A percentile compares a stretch with the other conserved stretches of the same genome.
phyloP scores from a whole-genome alignment of 1,284 basidiomycete genomes.

The Sporisorium sorghi region DNA sequence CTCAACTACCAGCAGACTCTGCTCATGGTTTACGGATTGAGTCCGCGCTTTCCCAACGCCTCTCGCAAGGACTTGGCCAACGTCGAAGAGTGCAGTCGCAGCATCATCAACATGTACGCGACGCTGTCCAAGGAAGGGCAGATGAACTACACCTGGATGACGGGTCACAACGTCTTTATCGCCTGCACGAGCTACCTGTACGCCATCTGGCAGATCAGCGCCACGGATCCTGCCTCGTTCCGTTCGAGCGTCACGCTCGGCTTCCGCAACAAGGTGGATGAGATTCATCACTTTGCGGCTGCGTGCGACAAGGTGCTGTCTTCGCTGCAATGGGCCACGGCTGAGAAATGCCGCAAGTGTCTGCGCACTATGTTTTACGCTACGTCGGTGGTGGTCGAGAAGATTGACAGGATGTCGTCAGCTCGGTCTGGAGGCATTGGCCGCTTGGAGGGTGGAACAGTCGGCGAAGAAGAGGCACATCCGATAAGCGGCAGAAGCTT shows the following conservation, averaged over 20 bases:
- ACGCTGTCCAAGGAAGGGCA: slow-evolving; percentile 50
- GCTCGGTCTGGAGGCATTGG: slow-evolving; percentile 1
- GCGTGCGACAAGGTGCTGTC: slow-evolving; percentile 48
- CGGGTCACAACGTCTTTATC: slow-evolving; percentile 51
- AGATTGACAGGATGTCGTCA: slow-evolving; percentile 41
- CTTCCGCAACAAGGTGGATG: slow-evolving; percentile 48
- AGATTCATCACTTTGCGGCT: slow-evolving; percentile 50
- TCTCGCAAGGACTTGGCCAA: slow-evolving; percentile 43
- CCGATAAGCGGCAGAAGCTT: neutral
- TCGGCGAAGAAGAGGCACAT: neutral
- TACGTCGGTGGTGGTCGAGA: slow-evolving; percentile 44
- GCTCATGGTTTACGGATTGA: slow-evolving; percentile 51
- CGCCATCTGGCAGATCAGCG: slow-evolving; percentile 51
- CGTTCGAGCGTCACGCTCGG: slow-evolving; percentile 39
- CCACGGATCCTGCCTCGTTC: slow-evolving; percentile 39
- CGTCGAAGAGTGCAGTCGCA: slow-evolving; percentile 52
- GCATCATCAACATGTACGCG: slow-evolving; percentile 57
- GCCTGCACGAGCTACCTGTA: slow-evolving; percentile 49
- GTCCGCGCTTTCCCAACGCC: slow-evolving; percentile 48
- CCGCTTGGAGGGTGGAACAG: neutral
- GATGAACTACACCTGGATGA: slow-evolving; percentile 57
- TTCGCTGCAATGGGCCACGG: slow-evolving; percentile 50
- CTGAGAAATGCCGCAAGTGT: slow-evolving; percentile 52
- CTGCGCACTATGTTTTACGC: slow-evolving; percentile 51
- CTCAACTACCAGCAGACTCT: slow-evolving; percentile 57